Percentiles rank a stretch among this genome's conserved stretches.
phyloP scores from a whole-genome alignment of 1,284 basidiomycete species.

The Ceratobasidium theobromae region DNA sequence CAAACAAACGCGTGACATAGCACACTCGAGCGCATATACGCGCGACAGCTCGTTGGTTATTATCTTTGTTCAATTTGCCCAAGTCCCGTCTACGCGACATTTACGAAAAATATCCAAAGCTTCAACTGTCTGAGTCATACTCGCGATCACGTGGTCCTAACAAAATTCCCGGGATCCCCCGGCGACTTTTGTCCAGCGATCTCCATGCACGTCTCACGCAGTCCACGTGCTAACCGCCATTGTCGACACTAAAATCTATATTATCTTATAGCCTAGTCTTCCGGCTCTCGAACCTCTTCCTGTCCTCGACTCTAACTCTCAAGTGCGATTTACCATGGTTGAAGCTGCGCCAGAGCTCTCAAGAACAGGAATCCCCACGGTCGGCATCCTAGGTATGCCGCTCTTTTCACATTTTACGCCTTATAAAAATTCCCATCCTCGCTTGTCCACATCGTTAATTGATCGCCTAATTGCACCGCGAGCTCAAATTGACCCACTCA shows the following conservation, averaged over 20 bases:
- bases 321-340: slow-evolving; percentile 1
- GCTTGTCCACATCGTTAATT: background rate
- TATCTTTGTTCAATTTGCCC: too few relatives aligned
- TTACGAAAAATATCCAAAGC: too few relatives aligned
- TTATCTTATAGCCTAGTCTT: slow-evolving; percentile 1
- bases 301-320: slow-evolving; percentile 24
- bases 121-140: background rate
- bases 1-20: too few relatives aligned
- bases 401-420: slow-evolving; percentile 8
- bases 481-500: background rate
- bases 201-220: slow-evolving; percentile 2
- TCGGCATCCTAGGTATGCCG: slow-evolving; percentile 46
- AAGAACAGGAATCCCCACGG: slow-evolving; percentile 9
- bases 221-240: slow-evolving; percentile 1
- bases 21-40: too few relatives aligned
- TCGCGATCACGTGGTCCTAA: background rate
- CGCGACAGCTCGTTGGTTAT: too few relatives aligned
- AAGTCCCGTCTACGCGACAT: too few relatives aligned
- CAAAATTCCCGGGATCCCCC: background rate
- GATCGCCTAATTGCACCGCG: slow-evolving; percentile 14
- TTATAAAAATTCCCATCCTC: slow-evolving; percentile 3
- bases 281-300: background rate
- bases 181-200: background rate
- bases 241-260: background rate
- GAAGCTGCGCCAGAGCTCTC: slow-evolving; percentile 7